phyloP scores from a whole-genome alignment of 2,329 filamentous ascomycete genomes.

The Pyricularia pennisetigena region DNA sequence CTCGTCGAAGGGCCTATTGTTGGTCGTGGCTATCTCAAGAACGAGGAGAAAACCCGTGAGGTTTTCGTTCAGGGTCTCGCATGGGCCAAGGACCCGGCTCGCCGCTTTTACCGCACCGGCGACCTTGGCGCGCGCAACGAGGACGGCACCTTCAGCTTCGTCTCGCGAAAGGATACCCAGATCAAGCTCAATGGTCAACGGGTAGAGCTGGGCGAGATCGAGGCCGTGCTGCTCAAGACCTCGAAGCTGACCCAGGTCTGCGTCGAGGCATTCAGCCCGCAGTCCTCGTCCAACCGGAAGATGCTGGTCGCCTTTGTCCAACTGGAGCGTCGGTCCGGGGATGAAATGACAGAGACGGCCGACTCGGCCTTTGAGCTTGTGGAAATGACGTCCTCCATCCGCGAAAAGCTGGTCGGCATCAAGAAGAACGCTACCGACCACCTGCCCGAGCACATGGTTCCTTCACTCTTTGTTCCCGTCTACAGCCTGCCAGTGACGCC shows the following conservation, averaged over 20 bases:
- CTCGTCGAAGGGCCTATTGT: conserved; percentile 34
- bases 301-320: background rate
- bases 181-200: conserved; percentile 14
- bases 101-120: conserved; percentile 16
- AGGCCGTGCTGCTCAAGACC: background rate
- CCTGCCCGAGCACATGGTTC: conserved; percentile 16
- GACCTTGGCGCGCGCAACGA: conserved; percentile 13
- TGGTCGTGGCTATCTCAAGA: conserved; percentile 30
- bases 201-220: conserved; percentile 6
- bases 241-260: background rate
- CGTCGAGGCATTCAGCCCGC: background rate
- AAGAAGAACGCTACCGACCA: conserved; percentile 6
- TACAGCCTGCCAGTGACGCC: conserved; percentile 13
- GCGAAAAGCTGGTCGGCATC: conserved; percentile 4
- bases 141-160: conserved; percentile 11
- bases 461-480: conserved; percentile 13
- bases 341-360: background rate
- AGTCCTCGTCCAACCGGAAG: background rate
- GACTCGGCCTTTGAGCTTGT: background rate
- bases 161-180: conserved; percentile 16
- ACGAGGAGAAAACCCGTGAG: conserved; percentile 12
- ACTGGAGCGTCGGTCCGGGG: background rate
- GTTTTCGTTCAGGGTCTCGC: conserved; percentile 14
- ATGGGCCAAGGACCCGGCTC: conserved; percentile 5
- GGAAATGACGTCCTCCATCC: background rate